A percentile compares a stretch with the other conserved stretches of the same genome.
Conservation (phyloP, 495 filamentous ascomycete genomes). For the Sphaerosporella brunnea region DNA sequence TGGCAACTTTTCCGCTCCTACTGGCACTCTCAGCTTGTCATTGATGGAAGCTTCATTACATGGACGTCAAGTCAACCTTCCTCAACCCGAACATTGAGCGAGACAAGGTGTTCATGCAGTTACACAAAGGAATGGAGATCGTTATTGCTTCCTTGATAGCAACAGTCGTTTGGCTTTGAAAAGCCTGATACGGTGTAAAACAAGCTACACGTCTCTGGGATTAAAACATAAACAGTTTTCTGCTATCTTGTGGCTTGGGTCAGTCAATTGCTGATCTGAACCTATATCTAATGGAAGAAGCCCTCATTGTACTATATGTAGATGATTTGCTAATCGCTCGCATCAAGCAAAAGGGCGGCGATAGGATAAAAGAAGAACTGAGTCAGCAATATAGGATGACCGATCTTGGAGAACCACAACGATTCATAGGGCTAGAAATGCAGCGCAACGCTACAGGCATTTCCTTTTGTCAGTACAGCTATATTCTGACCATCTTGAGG, state of each 20-base stretch:
- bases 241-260: constrained; percentile 1
- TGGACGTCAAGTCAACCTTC: constrained; percentile 12
- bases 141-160: too few species aligned
- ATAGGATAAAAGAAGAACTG: constrained; percentile 2
- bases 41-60: constrained; percentile 6
- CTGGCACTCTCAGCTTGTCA: background rate
- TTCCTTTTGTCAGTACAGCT: background rate
- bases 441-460: background rate
- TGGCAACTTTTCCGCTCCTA: constrained; percentile 8
- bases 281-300: background rate
- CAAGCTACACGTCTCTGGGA: constrained; percentile 7
- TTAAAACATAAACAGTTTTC: constrained; percentile 3
- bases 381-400: constrained; percentile 5
- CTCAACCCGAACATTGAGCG: constrained; percentile 7
- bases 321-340: constrained; percentile 8
- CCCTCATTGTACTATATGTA: constrained; percentile 5
- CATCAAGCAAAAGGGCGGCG: background rate
- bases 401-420: constrained; percentile 4
- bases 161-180: too few species aligned
- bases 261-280: background rate
- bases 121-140: constrained; percentile 8
- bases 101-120: constrained; percentile 7
- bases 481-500: background rate
- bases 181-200: constrained; percentile 8
- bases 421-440: constrained; percentile 9